A percentile compares a stretch with the other conserved stretches of the same genome.
Conservation (phyloP, 2,329 filamentous ascomycete genomes). For the Hymenoscyphus linearis region DNA sequence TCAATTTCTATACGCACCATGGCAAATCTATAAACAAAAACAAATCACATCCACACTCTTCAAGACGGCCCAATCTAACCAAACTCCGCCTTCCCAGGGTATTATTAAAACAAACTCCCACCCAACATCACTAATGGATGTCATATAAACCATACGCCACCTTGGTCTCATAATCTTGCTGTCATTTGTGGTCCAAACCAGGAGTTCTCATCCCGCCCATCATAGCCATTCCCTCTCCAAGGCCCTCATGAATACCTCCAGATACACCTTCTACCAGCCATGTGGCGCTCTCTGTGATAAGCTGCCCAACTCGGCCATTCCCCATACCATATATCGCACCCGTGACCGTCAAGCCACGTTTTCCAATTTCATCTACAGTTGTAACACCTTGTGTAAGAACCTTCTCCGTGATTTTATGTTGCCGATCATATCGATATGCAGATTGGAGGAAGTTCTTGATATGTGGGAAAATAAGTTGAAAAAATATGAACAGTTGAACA, state of each 20-base stretch:
- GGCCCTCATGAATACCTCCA: slow-evolving; percentile 62
- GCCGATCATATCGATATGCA: slow-evolving; percentile 58
- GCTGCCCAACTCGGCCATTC: slow-evolving; percentile 58
- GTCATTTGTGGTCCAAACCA: slow-evolving; percentile 8
- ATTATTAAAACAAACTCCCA: neutral
- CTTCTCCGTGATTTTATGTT: slow-evolving; percentile 59
- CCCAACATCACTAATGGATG: neutral
- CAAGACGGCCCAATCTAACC: slow-evolving; percentile 1
- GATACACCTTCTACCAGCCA: slow-evolving; percentile 62
- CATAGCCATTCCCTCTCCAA: slow-evolving; percentile 47
- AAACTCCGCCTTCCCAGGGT: neutral
- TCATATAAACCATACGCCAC: neutral
- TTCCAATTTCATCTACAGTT: slow-evolving; percentile 49
- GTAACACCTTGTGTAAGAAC: slow-evolving; percentile 47
- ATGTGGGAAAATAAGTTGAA: slow-evolving; percentile 58
- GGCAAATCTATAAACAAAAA: neutral
- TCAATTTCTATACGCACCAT: neutral
- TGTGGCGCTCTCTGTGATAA: slow-evolving; percentile 47
- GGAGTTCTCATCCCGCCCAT: slow-evolving; percentile 32
- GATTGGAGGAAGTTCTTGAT: slow-evolving; percentile 47
- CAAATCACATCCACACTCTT: neutral
- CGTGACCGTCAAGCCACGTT: slow-evolving; percentile 45
- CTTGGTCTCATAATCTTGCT: neutral
- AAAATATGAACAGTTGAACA: slow-evolving; percentile 52
- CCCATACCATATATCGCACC: slow-evolving; percentile 54